Conservation (phyloP, 2,329 filamentous ascomycete genomes). For the Ilyonectria destructans region DNA sequence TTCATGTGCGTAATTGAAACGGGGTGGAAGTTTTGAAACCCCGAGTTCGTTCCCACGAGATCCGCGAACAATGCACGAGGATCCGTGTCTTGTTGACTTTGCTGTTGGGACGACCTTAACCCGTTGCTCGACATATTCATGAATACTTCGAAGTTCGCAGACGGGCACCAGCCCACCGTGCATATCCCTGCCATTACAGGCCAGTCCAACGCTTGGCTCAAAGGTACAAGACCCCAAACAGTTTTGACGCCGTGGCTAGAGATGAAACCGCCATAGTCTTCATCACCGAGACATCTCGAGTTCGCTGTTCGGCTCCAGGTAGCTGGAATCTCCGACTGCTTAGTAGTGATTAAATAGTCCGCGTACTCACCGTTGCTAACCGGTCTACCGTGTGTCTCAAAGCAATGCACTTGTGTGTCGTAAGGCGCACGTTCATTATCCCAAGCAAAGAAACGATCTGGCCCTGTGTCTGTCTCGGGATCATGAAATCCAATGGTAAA, state of each 20-base stretch:
- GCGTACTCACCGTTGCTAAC: no score
- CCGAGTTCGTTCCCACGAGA: constrained; percentile 21
- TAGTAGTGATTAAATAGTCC: no score
- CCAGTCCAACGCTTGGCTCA: not conserved
- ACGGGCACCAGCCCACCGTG: constrained; percentile 25
- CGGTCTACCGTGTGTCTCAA: no score
- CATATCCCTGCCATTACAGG: constrained; percentile 26
- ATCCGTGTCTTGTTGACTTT: not conserved
- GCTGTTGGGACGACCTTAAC: not conserved
- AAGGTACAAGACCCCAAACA: not conserved
- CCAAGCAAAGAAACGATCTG: no score
- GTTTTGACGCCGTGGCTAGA: not conserved
- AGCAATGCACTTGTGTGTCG: no score
- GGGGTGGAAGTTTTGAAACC: constrained; percentile 34
- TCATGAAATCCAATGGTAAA: no score
- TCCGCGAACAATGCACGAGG: not conserved
- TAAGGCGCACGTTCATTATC: no score
- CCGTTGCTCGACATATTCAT: constrained; percentile 21
- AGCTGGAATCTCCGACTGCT: no score
- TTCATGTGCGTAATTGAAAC: constrained; percentile 22
- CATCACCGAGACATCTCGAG: no score
- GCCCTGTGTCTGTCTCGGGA: no score
- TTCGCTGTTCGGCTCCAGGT: no score
- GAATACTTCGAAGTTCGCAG: constrained; percentile 36
- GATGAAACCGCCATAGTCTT: no score